A percentile compares a stretch with the other conserved stretches of the same genome.
These are phyloP conservation scores for Malassezia psittaci DNA, from an alignment of 1,284 basidiomycete genomes.

Conservation along the genomic window DNA sequence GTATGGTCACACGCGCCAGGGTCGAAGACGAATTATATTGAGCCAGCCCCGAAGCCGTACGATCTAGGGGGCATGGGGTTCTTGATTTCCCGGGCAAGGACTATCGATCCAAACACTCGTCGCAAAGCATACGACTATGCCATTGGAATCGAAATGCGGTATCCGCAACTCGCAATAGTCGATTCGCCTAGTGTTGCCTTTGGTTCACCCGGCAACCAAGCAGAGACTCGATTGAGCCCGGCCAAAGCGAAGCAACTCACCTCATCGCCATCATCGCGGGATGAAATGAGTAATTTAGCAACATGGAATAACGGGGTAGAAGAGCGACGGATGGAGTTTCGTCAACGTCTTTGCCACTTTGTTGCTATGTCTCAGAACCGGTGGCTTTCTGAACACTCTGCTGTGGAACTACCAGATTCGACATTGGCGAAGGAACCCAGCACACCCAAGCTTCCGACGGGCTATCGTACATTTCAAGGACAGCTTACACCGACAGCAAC, in stretches of 20 bases:
- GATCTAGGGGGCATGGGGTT: conserved; percentile 32
- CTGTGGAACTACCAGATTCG: conserved; percentile 7
- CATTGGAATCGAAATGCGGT: conserved; percentile 29
- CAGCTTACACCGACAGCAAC: conserved; percentile 12
- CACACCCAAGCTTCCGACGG: background rate
- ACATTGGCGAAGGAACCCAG: background rate
- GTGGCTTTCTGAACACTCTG: conserved; percentile 21
- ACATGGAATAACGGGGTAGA: conserved; percentile 43
- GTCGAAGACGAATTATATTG: background rate
- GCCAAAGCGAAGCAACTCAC: background rate
- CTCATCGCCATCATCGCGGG: background rate
- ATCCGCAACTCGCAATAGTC: conserved; percentile 6
- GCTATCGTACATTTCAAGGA: conserved; percentile 1
- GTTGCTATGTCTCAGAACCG: conserved; percentile 24
- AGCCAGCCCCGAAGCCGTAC: background rate
- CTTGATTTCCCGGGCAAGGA: conserved; percentile 22
- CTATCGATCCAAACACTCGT: conserved; percentile 24
- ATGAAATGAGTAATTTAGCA: conserved; percentile 35
- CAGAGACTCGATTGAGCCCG: background rate
- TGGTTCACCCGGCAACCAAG: conserved; percentile 13
- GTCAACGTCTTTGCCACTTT: conserved; percentile 21
- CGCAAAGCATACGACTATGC: conserved; percentile 28
- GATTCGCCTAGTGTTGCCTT: conserved; percentile 24
- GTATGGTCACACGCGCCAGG: conserved; percentile 29
- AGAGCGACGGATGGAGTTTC: conserved; percentile 31